Evolutionary conservation across 208 protist genomes (phyloP).

Genomic region (Endotrypanum monterogeii): DNA sequence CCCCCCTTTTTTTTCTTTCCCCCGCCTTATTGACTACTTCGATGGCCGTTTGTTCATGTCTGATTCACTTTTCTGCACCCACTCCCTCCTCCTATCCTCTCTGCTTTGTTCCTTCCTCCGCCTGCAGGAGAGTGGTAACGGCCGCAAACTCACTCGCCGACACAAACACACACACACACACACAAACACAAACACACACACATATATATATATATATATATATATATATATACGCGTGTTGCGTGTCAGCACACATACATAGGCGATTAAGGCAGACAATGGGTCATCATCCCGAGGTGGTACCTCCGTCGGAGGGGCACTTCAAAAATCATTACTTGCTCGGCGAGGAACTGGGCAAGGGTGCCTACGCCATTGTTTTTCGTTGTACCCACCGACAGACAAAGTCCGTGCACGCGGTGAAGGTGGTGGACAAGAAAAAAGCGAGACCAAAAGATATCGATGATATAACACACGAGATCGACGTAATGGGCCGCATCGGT

Average conservation of each 20-base stretch:
- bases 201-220: background rate
- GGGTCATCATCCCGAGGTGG: background rate
- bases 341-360: constrained; percentile 60
- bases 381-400: constrained; percentile 56
- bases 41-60: no score
- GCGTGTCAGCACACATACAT: background rate
- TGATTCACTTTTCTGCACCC: no score
- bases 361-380: constrained; percentile 81
- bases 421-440: constrained; percentile 82
- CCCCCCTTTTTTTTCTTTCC: no score
- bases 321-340: constrained; percentile 63
- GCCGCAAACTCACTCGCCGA: background rate
- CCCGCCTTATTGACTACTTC: no score
- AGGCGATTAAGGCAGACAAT: background rate
- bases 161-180: background rate
- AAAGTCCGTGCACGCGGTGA: constrained; percentile 67
- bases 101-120: no score
- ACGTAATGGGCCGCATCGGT: constrained; percentile 70
- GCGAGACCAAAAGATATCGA: constrained; percentile 74
- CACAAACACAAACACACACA: no score
- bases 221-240: background rate
- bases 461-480: constrained; percentile 73
- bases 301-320: constrained; percentile 33
- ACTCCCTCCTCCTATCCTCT: no score
- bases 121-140: background rate